Conservation (phyloP, 371 early-diverging fungal genomes). For the Actinomucor elegans region DNA sequence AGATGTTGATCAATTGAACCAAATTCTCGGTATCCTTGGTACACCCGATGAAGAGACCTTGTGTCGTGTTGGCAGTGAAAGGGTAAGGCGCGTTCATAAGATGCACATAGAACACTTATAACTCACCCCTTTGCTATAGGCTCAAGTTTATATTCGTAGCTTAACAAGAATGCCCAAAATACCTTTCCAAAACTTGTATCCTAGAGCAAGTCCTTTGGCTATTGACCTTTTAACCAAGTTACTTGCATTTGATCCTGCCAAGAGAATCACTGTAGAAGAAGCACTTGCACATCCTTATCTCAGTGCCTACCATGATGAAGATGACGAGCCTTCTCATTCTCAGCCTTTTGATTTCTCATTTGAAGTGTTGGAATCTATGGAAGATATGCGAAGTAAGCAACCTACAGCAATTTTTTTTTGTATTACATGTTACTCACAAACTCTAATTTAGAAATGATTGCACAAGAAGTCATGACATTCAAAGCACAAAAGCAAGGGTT, state of each 20-base stretch:
- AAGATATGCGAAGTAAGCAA: conserved; percentile 79
- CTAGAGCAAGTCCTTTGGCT: conserved; percentile 69
- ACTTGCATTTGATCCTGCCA: conserved; percentile 79
- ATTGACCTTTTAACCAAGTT: conserved; percentile 81
- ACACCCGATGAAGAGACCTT: conserved; percentile 97
- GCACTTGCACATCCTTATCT: conserved; percentile 83
- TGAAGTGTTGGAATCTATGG: conserved; percentile 82
- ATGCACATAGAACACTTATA: neutral
- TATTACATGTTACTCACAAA: neutral
- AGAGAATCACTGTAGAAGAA: conserved; percentile 83
- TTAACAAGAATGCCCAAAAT: conserved; percentile 88
- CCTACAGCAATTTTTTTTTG: neutral
- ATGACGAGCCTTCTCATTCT: conserved; percentile 76
- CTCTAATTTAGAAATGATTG: conserved; percentile 61
- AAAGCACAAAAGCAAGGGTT: conserved; percentile 48
- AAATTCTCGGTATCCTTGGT: conserved; percentile 95
- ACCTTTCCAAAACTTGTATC: conserved; percentile 84
- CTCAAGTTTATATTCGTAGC: conserved; percentile 93
- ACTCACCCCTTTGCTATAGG: conserved; percentile 45
- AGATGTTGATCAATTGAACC: conserved; percentile 98
- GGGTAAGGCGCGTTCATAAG: conserved; percentile 37
- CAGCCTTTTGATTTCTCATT: conserved; percentile 91
- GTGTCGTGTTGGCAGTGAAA: conserved; percentile 77
- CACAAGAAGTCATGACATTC: conserved; percentile 81
- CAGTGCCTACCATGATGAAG: conserved; percentile 74